Evolutionary conservation across 345 rosid species (phyloP), one percentile per base, ranked within the genome.

Genomic region (Sonneratia alba): DNA sequence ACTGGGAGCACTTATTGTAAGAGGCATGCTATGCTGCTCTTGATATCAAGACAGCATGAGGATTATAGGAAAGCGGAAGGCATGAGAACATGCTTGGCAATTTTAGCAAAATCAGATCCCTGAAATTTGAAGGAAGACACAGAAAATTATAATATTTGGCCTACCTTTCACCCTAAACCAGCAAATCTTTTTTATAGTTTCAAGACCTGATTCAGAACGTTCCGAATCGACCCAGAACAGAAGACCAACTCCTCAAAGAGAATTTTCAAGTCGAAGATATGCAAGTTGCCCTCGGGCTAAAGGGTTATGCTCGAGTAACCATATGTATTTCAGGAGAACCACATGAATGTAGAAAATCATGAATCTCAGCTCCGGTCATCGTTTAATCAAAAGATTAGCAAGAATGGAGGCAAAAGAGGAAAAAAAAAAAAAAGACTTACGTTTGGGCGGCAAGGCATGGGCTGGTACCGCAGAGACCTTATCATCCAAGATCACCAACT

Each of bases 401-500:
- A 18, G 8, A 68, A 47, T 13, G 51, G 15, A 47, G 51, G 13
- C 48, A 7, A 32, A 32, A 22, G 36, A n/a, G 47, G 32, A 45
- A 76, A 10, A 51, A 59, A 53, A 48, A n/a, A 56, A 47, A 47
- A 3, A 55, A 51, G 49, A 77, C 92, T 79, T 77, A 92, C 98
- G 86, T 83, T 96, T 96, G 42, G 96, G 97, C 0, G 97, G 98
- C 71, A 87, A 67, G 42, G 82, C 72, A 43, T 80, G 71, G 66
- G 81, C 83, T 24, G 96, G 75, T 71, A 81, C 67, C 51, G 84
- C 61, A 15, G 85, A 85, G 77, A 80, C 72, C 72, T 70, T 83
- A 75, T 88, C 78, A 34, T 83, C 75, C 36, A 85, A 59, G 36
- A 85, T 81, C 14, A 81, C 19, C 19, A 87, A 73, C 56, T 88